Percentiles rank a stretch among this genome's conserved stretches.
These are phyloP conservation scores for Mrakia gelida DNA, from an alignment of 768 basidiomycete genomes.

Conservation along the genomic window DNA sequence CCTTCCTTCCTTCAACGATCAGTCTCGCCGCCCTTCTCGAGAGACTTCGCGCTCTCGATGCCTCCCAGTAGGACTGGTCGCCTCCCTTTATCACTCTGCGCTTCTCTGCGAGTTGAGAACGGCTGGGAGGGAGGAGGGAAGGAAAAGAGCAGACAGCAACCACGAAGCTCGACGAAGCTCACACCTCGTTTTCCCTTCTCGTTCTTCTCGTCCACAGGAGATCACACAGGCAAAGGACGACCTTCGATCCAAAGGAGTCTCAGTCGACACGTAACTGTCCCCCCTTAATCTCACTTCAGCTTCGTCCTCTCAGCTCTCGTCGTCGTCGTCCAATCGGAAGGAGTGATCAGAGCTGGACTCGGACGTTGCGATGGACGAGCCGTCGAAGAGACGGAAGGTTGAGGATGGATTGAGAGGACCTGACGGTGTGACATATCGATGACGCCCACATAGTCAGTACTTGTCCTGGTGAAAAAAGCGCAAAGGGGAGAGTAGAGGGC, in stretches of 20 bases:
- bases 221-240: background rate
- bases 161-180: background rate
- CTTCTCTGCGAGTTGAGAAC: too few species aligned
- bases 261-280: background rate
- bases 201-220: background rate
- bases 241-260: background rate
- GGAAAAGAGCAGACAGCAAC: background rate
- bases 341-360: constrained; percentile 3
- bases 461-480: too few species aligned
- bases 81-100: too few species aligned
- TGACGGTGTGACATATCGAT: too few species aligned
- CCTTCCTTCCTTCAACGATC: background rate
- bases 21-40: background rate
- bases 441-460: too few species aligned
- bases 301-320: too few species aligned
- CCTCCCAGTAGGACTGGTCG: too few species aligned
- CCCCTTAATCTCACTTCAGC: too few species aligned
- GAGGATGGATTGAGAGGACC: too few species aligned
- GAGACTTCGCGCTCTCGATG: background rate
- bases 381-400: too few species aligned
- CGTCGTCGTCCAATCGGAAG: background rate
- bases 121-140: background rate
- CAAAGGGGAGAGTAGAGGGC: too few species aligned
- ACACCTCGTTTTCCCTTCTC: background rate
- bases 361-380: background rate